Percentiles rank a stretch among this genome's conserved stretches.
Evolutionary conservation across 139 green algal species (phyloP).

Genomic region (Closterium sp.): DNA sequence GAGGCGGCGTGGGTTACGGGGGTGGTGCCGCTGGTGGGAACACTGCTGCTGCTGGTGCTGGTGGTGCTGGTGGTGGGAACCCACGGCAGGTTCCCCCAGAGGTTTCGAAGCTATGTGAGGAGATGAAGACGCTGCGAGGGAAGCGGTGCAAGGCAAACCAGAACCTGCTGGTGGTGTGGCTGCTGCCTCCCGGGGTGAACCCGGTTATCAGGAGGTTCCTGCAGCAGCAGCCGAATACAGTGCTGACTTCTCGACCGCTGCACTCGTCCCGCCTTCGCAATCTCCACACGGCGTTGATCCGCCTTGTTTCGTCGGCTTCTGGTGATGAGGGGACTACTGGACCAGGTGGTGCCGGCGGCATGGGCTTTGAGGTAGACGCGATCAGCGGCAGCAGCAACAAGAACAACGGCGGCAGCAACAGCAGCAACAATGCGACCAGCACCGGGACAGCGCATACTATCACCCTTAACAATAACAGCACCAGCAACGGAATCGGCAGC

Average conservation of each 20-base stretch:
- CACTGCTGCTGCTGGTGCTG: not conserved
- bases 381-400: not conserved
- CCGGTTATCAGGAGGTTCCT: not conserved
- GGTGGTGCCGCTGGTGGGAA: not conserved
- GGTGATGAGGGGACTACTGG: slow-evolving; percentile 56
- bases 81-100: not conserved
- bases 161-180: slow-evolving; percentile 23
- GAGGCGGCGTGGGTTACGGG: not conserved
- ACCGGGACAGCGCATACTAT: too few relatives aligned
- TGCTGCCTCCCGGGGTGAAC: not conserved
- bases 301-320: not conserved
- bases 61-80: not conserved
- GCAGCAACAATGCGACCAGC: not conserved
- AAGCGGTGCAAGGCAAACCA: slow-evolving; percentile 9
- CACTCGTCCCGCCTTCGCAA: slow-evolving; percentile 15
- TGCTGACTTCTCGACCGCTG: slow-evolving; percentile 7
- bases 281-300: not conserved
- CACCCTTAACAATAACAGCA: not conserved
- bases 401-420: not conserved
- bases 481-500: not conserved
- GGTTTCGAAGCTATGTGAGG: not conserved
- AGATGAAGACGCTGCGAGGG: not conserved
- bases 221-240: not conserved
- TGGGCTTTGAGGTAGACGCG: slow-evolving; percentile 61
- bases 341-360: slow-evolving; percentile 82